Base-by-base conservation (phyloP, 2,329 filamentous ascomycete species). In the Cladophialophora psammophila region DNA sequence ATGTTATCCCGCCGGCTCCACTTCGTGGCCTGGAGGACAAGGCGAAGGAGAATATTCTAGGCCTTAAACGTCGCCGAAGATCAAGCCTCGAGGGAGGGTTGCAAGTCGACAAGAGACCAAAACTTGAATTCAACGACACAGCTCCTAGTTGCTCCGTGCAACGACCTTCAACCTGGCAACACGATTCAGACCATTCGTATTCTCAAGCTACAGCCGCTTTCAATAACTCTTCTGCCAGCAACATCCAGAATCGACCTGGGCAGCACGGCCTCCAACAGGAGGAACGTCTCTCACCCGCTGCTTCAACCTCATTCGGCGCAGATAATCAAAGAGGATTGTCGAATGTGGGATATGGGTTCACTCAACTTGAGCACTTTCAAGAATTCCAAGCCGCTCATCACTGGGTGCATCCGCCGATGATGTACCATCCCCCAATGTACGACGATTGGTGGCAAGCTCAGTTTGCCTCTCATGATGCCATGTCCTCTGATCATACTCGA, bases 391-490 rank as follows among this genome's bases (percentile, higher is more conserved):
- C 66, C 2, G 52, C 31, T 45, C 54, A 52, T 15, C 58, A 56
- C 32, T 69, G 67, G 67, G 38, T 64, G 12, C 65, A 65, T 42
- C 65, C 68, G 6, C 68, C 68, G 1, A 60, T 63, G 55, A 18
- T 58, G 55, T 56, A 66, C 32, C 50, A 63, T 63, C 64, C 64
- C 34, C 67, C 67, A 7, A 52, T 69, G 45, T 69, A 69, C 20
- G 53, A 69, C 31, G 59, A 54, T 36, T 60, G 59, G 32, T 63
- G 59, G 66, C 62, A 69, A 45, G 52, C 20, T 36, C 64, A 66
- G 42, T 58, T 61, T 54, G 36, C 42, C 7, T 40, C 63, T 15
- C 36, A 42, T 34, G 52, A 40, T 20, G 40, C 35, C 5, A 60
- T 62, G 55, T 56, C 62, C 35, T 26, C 50, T 20, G 42, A 52